Percentiles rank a stretch among this genome's conserved stretches.
Conservation (phyloP, 2,329 filamentous ascomycete genomes). For the Dactylellina leptospora region DNA sequence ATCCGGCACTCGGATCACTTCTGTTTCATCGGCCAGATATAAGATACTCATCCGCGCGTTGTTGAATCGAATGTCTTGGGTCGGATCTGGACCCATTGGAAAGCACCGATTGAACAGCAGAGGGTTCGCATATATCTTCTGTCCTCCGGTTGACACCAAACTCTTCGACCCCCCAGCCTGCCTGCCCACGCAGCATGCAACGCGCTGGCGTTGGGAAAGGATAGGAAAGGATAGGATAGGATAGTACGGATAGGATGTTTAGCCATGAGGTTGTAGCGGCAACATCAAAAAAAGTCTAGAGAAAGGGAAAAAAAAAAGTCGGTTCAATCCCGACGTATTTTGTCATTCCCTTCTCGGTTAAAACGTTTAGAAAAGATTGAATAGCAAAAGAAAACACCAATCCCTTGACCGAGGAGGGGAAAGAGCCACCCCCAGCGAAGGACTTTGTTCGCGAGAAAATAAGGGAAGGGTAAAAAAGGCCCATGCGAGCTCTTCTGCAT, state of each 20-base stretch:
- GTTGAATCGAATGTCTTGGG: no score
- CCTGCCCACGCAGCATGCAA: constrained; percentile 12
- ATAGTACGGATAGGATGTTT: constrained; percentile 39
- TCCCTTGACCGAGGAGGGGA: constrained; percentile 39
- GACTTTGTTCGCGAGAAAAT: constrained; percentile 43
- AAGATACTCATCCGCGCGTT: not conserved
- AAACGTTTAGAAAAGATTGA: constrained; percentile 26
- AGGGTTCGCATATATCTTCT: no score
- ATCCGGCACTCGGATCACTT: constrained; percentile 36
- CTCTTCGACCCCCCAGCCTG: no score
- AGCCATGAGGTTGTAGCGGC: constrained; percentile 52
- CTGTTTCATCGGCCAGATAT: constrained; percentile 2
- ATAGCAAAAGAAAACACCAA: constrained; percentile 17
- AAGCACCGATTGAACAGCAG: no score
- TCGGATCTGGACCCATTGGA: no score
- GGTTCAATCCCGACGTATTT: constrained; percentile 44
- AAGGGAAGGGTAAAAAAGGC: constrained; percentile 23
- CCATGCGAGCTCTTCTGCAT: constrained; percentile 51
- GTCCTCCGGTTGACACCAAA: no score
- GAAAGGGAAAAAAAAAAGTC: constrained; percentile 19
- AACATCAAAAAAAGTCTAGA: constrained; percentile 30
- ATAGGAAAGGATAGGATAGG: no score
- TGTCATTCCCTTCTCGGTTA: constrained; percentile 53
- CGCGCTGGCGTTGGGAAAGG: constrained; percentile 29
- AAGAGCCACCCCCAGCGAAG: constrained; percentile 18